Base-by-base conservation (phyloP, 2,329 filamentous ascomycete species). In the Ophiocordyceps robertsii region DNA sequence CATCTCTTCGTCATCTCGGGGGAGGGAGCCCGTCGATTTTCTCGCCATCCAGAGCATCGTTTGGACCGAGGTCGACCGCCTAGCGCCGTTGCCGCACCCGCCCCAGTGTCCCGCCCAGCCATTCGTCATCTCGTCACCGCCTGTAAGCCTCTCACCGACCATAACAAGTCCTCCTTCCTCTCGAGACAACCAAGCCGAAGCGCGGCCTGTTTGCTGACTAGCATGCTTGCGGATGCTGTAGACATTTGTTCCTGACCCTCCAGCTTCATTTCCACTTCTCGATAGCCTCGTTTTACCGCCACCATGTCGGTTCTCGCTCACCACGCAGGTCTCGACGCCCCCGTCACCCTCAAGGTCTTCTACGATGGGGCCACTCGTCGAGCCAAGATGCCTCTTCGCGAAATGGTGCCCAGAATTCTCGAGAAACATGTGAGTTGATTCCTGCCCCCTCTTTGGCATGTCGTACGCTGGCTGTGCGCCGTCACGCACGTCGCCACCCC, bases 321-420 rank as follows among this genome's bases (percentile, higher is more conserved):
- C 32, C 44, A 45, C 47, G 38, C 51, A 27, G 48, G 47, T 36
- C 52, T 53, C 30, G 61, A 63, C 41, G 49, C 55, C 50, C 49
- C 56, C 48, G 84, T 96, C 64, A 87, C 83, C 51, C 70, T 95
- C 67, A 96, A 96, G 70, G 74, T 94, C 57, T 75, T 77, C 56
- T 78, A 83, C 56, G 78, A 88, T 57, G 85, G 85, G 46, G 69
- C 66, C 55, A 83, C 80, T 55, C 80, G 84, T 56, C 84, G 88
- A 54, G 84, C 93, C 69, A 95, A 94, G 74, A 74, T 96, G 50
- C 83, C 87, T 43, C 75, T 96, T 57, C 80, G 81, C 59, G 90
- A 96, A 52, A 80, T 96, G 44, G 78, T 77, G 48, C 77, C 83
- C 40, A 70, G 68, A 49, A 72, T 78, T 38, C 76, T 98, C 33